Conservation (phyloP, 352 stramenopile species). For the Phytophthora quininea region DNA sequence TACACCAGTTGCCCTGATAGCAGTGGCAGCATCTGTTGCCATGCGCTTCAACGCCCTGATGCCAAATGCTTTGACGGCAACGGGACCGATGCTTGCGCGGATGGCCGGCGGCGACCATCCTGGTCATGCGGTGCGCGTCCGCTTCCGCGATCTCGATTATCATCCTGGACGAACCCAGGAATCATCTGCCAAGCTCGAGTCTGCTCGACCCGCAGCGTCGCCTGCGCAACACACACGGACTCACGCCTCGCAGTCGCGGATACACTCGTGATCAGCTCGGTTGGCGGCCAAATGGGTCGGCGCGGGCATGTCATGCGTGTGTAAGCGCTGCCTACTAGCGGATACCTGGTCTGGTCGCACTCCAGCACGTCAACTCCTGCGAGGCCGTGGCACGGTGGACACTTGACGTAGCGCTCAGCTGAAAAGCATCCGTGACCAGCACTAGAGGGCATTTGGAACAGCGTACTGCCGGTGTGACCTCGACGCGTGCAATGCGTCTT, state of each 20-base stretch:
- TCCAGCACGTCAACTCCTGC: not conserved
- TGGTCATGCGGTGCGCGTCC: not conserved
- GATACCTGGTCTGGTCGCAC: not conserved
- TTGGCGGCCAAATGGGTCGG: not conserved
- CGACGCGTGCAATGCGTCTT: too few relatives aligned
- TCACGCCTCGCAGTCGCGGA: slow-evolving; percentile 14
- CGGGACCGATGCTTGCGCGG: not conserved
- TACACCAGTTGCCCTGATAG: not conserved
- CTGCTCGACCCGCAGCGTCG: slow-evolving; percentile 22
- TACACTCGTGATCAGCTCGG: slow-evolving; percentile 2
- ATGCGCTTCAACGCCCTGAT: not conserved
- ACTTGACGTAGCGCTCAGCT: not conserved
- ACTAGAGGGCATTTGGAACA: too few relatives aligned
- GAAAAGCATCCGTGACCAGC: too few relatives aligned
- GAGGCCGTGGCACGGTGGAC: not conserved
- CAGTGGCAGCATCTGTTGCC: slow-evolving; percentile 1
- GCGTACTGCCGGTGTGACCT: too few relatives aligned
- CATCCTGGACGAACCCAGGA: slow-evolving; percentile 12
- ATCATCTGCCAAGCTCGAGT: slow-evolving; percentile 15
- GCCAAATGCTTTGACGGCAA: not conserved
- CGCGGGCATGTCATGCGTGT: not conserved
- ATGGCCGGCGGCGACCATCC: slow-evolving; percentile 1
- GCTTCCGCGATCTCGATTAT: slow-evolving; percentile 18
- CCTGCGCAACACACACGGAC: slow-evolving; percentile 18
- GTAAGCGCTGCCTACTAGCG: not conserved